phyloP scores from a whole-genome alignment of 805 yeast species.

The Ogataea methylovora region DNA sequence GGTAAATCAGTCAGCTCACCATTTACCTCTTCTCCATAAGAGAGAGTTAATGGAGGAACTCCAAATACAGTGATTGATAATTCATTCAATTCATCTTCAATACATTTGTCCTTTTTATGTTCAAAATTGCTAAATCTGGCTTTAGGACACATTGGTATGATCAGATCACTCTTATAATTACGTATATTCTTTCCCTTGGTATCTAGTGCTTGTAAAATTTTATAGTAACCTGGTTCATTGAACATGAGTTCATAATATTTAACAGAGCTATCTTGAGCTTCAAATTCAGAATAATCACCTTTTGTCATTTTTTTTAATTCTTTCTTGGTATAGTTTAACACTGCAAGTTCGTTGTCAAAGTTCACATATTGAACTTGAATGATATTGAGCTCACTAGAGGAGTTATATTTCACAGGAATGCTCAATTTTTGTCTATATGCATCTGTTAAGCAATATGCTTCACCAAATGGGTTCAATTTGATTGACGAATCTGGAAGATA shows the following conservation, averaged over 20 bases:
- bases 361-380: conserved; percentile 59
- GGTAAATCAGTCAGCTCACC: conserved; percentile 22
- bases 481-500: conserved; percentile 91
- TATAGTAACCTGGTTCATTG: conserved; percentile 68
- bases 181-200: conserved; percentile 45
- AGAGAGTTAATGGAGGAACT: conserved; percentile 66
- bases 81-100: conserved; percentile 45
- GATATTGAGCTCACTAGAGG: conserved; percentile 63
- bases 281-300: conserved; percentile 17
- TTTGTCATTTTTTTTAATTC: conserved; percentile 38
- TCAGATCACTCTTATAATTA: conserved; percentile 50
- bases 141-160: conserved; percentile 72
- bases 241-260: conserved; percentile 62
- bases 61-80: conserved; percentile 54
- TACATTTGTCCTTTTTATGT: conserved; percentile 45
- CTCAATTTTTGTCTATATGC: conserved; percentile 24
- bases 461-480: conserved; percentile 65
- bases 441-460: conserved; percentile 52
- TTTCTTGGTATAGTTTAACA: conserved; percentile 47
- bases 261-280: conserved; percentile 30
- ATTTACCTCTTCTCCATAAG: conserved; percentile 40
- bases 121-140: conserved; percentile 43
- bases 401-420: conserved; percentile 74
- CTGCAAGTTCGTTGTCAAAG: conserved; percentile 39
- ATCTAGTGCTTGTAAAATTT: conserved; percentile 61